Base-by-base conservation (phyloP, 108 stramenopile species). In the Heterococcus sp. region DNA sequence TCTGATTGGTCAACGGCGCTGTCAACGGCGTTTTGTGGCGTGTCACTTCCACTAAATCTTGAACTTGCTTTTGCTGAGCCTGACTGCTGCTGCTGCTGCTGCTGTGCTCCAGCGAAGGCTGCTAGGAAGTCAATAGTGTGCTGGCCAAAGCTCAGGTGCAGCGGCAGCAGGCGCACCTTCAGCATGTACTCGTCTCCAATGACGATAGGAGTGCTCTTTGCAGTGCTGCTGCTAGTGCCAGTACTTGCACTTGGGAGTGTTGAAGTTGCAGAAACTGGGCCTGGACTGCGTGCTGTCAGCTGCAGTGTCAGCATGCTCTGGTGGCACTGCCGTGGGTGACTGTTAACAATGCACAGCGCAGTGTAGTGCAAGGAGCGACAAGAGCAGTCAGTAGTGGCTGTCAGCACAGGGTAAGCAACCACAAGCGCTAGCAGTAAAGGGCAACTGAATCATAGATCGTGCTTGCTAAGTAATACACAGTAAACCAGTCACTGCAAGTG, bases 51-150 rank as follows among this genome's bases (percentile, higher is more conserved):
- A n/a, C n/a, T n/a, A n/a, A n/a, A n/a, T n/a, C n/a, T n/a, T n/a
- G n/a, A n/a, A n/a, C n/a, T n/a, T n/a, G 39, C 72, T 1, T 14
- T 76, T 37, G 32, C 14, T 34, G 8, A 35, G 36, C 68, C 8
- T 68, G 68, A 32, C 68, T 32, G 21, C 68, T 11, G 21, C 31
- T 0, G 76, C 27, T 31, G 30, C 21, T 39, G 31, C 14, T 28
- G 36, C 35, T 32, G 66, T 29, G 28, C 32, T 26, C 72, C 1
- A 21, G 73, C 33, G 32, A 83, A 83, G 0, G 74, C 66, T 4
- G 66, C 37, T 4, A 83, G 37, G 73, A 83, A 83, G 32, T 83
- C 82, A 0, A 83, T 63, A 3, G 82, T 83, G 82, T 83, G 82
- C 68, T 75, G 82, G 26, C 73, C 82, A 26, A 83, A 74, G 31